Evolutionary conservation across 2,329 filamentous ascomycete genomes (phyloP), one percentile per base, ranked within the genome.

Genomic region (Hypoxylon sp.): DNA sequence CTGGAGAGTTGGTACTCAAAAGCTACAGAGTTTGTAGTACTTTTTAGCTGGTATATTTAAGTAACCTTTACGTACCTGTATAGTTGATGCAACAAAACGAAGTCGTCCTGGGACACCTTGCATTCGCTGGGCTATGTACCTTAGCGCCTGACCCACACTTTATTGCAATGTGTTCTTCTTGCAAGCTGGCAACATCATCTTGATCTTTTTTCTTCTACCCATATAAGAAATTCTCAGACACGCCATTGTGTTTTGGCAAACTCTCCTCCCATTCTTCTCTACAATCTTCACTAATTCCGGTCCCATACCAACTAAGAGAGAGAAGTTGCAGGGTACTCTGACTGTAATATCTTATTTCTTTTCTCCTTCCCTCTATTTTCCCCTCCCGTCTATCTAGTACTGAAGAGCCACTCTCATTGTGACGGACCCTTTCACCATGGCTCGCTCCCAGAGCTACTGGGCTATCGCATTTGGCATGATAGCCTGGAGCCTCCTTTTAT

Each of bases 401-500:
- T 37, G 22, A 19, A 31, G 24, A 44, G 54, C 47, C 42, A 50
- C 62, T 26, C 39, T 58, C n/a, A 44, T 47, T 58, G 70, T 63
- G 54, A 63, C 57, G 70, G 63, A 65, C 62, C 54, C 58, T 26
- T 59, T 35, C 68, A 73, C 73, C 70, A 87, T 87, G 85, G 83
- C 84, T 82, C 82, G 85, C 79, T 90, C 89, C 80, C 83, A 87
- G 85, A 86, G 88, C 85, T 86, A 88, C 83, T 85, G 91, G 88
- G 87, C 90, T 87, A 81, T 94, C 85, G 85, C 91, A 90, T 86
- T 98, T 87, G 94, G 94, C 88, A 84, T 96, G 80, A 86, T 97
- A 83, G 91, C 94, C 85, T 98, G 97, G 86, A 91, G 98, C 77
- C 89, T 94, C 80, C 89, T 97, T 72, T 89, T 98, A 74, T 93